Percentiles rank a stretch among this genome's conserved stretches.
Conservation (phyloP, 495 filamentous ascomycete species). For the Hypoxylon fragiforme region DNA sequence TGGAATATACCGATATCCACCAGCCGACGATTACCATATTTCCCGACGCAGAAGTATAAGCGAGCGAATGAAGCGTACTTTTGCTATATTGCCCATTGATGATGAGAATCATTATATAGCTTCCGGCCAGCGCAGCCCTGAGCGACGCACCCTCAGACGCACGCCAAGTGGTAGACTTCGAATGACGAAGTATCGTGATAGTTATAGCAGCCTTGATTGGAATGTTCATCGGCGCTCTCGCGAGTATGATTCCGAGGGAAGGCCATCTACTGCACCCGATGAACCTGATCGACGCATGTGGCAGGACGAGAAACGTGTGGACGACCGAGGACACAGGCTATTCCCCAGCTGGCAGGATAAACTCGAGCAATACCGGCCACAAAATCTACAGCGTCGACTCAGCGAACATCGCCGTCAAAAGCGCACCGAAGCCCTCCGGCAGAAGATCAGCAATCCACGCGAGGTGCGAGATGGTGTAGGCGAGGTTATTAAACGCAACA, state of each 20-base stretch:
- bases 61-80: conserved; percentile 52
- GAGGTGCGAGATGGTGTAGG: conserved; percentile 56
- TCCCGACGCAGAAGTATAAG: conserved; percentile 54
- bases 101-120: conserved; percentile 43
- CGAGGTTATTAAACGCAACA: conserved; percentile 51
- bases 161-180: conserved; percentile 54
- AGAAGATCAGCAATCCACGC: conserved; percentile 62
- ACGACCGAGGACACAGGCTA: conserved; percentile 33
- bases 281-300: conserved; percentile 27
- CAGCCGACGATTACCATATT: conserved; percentile 47
- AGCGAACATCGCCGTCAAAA: conserved; percentile 68
- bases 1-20: conserved; percentile 43
- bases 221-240: conserved; percentile 13
- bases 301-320: conserved; percentile 34
- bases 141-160: conserved; percentile 54
- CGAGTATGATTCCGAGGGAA: conserved; percentile 27
- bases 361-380: conserved; percentile 48
- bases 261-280: conserved; percentile 42
- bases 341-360: conserved; percentile 42
- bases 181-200: conserved; percentile 52
- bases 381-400: conserved; percentile 56
- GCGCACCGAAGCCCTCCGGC: conserved; percentile 64
- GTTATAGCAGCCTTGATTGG: conserved; percentile 41
- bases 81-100: conserved; percentile 54
- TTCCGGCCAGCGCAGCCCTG: conserved; percentile 42